Percentiles rank a stretch among this genome's conserved stretches.
Evolutionary conservation across 2,329 filamentous ascomycete genomes (phyloP).

Genomic region (Claviceps paspali): DNA sequence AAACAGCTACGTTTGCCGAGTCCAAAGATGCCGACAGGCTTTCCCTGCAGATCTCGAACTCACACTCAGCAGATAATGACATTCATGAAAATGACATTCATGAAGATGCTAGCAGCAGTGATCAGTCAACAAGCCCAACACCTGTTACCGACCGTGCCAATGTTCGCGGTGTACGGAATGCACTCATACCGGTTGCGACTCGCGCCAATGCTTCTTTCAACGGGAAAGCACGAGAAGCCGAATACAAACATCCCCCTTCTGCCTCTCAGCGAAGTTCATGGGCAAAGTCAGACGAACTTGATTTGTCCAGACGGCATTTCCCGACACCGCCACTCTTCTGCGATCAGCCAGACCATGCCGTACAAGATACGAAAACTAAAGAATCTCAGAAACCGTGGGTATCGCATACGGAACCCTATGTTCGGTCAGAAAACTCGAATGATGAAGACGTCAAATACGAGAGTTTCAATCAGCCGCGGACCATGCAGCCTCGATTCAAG

Average conservation of each 20-base stretch:
- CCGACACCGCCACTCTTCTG: neutral
- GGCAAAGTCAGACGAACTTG: slow-evolving; percentile 3
- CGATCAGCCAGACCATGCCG: too few species aligned
- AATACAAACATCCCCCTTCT: neutral
- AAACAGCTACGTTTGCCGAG: neutral
- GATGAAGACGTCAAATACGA: neutral
- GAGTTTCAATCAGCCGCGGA: neutral
- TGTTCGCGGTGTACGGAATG: neutral
- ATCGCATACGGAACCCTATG: neutral
- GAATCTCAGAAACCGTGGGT: slow-evolving; percentile 12
- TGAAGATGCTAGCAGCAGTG: neutral
- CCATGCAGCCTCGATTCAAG: slow-evolving; percentile 11
- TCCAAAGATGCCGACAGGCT: neutral
- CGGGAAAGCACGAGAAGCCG: neutral
- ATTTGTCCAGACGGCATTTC: neutral
- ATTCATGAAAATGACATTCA: neutral
- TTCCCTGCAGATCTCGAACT: neutral
- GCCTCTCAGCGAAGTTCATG: slow-evolving; percentile 8
- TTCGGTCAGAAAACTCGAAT: neutral
- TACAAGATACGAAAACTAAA: neutral
- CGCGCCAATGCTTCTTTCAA: neutral
- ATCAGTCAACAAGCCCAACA: neutral
- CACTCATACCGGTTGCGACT: neutral
- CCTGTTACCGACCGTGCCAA: neutral
- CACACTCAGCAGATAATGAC: neutral